Evolutionary conservation across 768 basidiomycete species (phyloP).

Genomic region (Termitomyces titanicus): DNA sequence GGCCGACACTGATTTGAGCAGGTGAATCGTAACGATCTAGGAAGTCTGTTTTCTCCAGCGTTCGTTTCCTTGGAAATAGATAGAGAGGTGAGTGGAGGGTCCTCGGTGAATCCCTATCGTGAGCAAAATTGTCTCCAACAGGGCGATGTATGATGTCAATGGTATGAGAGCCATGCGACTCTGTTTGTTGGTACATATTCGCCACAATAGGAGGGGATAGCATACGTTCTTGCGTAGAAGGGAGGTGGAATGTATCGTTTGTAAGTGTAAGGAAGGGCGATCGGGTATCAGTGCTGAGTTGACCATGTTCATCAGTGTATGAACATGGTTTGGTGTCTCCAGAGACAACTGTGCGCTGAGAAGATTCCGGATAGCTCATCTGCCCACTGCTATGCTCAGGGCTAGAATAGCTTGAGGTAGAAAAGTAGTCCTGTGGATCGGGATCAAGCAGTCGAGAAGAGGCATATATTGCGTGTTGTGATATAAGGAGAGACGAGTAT

Average conservation of each 20-base stretch:
- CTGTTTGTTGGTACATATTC: background rate
- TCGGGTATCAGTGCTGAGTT: background rate
- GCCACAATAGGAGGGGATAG: background rate
- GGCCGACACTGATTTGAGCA: background rate
- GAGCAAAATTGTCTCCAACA: background rate
- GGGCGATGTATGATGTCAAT: background rate
- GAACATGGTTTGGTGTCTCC: background rate
- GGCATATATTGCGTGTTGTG: background rate
- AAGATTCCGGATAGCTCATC: constrained; percentile 18
- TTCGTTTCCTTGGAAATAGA: background rate
- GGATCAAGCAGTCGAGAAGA: background rate
- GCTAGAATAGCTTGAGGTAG: background rate
- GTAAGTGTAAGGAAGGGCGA: background rate
- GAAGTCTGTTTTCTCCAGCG: background rate
- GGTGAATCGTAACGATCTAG: background rate
- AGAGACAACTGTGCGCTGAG: constrained; percentile 15
- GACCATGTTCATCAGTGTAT: background rate
- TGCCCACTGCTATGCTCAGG: background rate
- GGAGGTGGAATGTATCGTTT: background rate
- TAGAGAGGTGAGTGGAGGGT: background rate
- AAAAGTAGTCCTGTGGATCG: background rate
- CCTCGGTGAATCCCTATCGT: background rate
- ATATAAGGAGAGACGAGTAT: background rate
- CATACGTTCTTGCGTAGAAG: background rate
- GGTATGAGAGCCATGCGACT: background rate